A percentile compares a stretch with the other conserved stretches of the same genome.
Evolutionary conservation across 139 green algal genomes (phyloP).

Genomic region (Axilococcus clingmanii): DNA sequence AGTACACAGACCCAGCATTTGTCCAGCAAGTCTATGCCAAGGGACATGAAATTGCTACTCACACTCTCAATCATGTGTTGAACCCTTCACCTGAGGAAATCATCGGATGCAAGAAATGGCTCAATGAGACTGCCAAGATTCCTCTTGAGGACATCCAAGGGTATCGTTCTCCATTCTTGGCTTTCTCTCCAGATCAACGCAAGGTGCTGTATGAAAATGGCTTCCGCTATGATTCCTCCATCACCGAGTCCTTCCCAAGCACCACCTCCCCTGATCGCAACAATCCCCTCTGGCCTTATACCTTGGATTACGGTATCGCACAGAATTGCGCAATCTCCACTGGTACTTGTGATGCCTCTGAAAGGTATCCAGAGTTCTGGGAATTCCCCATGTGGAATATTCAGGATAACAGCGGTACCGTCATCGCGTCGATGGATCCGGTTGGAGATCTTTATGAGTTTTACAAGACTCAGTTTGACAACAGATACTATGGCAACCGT

Average conservation of each 20-base stretch:
- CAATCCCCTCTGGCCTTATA: slow-evolving; percentile 9
- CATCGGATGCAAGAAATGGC: slow-evolving; percentile 4
- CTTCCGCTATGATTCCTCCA: slow-evolving; percentile 22
- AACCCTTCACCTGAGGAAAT: slow-evolving; percentile 1
- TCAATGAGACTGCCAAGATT: slow-evolving; percentile 7
- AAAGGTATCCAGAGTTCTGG: slow-evolving; percentile 8
- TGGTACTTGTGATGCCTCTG: background rate
- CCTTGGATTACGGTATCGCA: slow-evolving; percentile 2
- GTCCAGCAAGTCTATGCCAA: slow-evolving; percentile 8
- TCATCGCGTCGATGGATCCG: slow-evolving; percentile 17
- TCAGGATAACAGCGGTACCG: slow-evolving; percentile 2
- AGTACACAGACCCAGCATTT: slow-evolving; percentile 12
- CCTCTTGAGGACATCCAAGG: slow-evolving; percentile 11
- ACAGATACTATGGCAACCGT: slow-evolving; percentile 21
- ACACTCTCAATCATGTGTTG: slow-evolving; percentile 18
- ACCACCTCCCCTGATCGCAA: no score
- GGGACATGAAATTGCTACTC: slow-evolving; percentile 17
- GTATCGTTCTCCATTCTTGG: slow-evolving; percentile 14
- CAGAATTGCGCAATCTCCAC: slow-evolving; percentile 11
- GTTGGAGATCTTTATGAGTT: slow-evolving; percentile 7
- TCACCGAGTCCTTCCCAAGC: slow-evolving; percentile 13
- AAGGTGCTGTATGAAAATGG: background rate
- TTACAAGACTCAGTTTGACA: slow-evolving; percentile 13
- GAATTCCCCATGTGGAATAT: slow-evolving; percentile 13
- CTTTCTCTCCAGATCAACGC: slow-evolving; percentile 13